phyloP scores from a whole-genome alignment of 2,329 filamentous ascomycete genomes.

The Clathrospora elynae region DNA sequence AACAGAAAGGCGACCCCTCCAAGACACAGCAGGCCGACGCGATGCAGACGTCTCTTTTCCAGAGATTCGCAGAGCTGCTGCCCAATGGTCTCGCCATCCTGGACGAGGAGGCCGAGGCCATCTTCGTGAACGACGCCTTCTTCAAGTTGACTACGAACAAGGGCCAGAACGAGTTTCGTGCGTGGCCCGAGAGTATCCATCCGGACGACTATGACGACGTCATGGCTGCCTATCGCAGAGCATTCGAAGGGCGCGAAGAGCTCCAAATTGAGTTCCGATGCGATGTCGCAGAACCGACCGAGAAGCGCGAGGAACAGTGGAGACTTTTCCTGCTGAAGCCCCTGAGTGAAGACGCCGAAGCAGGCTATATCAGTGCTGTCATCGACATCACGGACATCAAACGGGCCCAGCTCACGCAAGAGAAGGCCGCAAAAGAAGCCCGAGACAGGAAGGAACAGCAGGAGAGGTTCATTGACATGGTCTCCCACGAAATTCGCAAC shows the following conservation, averaged over 20 bases:
- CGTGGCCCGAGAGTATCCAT: conserved; percentile 55
- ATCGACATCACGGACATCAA: conserved; percentile 56
- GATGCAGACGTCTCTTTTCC: conserved; percentile 52
- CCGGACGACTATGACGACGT: conserved; percentile 52
- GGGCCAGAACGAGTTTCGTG: conserved; percentile 48
- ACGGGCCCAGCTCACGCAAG: conserved; percentile 49
- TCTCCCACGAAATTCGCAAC: conserved; percentile 50
- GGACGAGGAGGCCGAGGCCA: conserved; percentile 51
- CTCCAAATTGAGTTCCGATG: conserved; percentile 53
- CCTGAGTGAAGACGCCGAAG: conserved; percentile 49
- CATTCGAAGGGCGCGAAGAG: conserved; percentile 47
- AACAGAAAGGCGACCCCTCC: conserved; percentile 8
- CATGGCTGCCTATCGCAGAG: conserved; percentile 52
- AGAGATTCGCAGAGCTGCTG: conserved; percentile 53
- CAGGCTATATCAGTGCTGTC: conserved; percentile 54
- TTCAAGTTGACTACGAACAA: conserved; percentile 53
- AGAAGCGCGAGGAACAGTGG: conserved; percentile 42
- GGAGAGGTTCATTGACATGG: conserved; percentile 55
- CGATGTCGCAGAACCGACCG: conserved; percentile 37
- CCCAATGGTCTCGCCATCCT: conserved; percentile 55
- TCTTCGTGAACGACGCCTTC: conserved; percentile 56
- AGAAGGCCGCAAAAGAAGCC: conserved; percentile 51
- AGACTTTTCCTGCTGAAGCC: conserved; percentile 52
- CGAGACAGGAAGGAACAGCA: conserved; percentile 53
- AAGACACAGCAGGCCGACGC: conserved; percentile 27